Evolutionary conservation across 345 rosid genomes (phyloP).

Genomic region (Gossypioides kirkii): DNA sequence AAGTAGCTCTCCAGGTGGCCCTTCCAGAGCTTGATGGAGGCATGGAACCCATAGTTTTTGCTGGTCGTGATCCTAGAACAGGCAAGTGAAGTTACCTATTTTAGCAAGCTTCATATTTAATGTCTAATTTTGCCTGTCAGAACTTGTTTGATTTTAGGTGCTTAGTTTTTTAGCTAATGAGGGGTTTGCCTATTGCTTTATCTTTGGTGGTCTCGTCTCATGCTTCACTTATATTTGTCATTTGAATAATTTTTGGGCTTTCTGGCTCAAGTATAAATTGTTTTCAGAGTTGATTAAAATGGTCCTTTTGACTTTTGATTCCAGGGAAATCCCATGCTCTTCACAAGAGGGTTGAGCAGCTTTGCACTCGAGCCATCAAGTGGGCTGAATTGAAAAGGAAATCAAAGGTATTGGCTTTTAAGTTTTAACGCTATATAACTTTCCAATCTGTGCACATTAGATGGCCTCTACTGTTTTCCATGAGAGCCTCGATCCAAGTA

Average conservation of each 20-base stretch:
- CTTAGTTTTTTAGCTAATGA: neutral
- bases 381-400: conserved; percentile 94
- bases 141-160: neutral
- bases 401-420: conserved; percentile 57
- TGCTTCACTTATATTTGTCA: neutral
- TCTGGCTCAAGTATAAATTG: neutral
- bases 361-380: conserved; percentile 87
- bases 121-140: neutral
- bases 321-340: conserved; percentile 98
- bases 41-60: conserved; percentile 95
- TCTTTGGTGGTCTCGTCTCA: neutral
- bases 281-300: neutral
- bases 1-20: conserved; percentile 98
- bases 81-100: conserved; percentile 39
- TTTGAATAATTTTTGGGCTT: neutral
- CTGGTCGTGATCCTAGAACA: conserved; percentile 96
- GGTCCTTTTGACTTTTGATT: conserved; percentile 19
- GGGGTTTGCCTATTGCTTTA: conserved; percentile 7
- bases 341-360: conserved; percentile 99
- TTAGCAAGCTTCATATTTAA: neutral
- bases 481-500: neutral
- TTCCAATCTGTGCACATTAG: neutral
- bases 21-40: conserved; percentile 98
- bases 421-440: neutral
- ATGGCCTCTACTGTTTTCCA: neutral